Evolutionary conservation across 176 grass and related monocot genomes (phyloP).

Genomic region (Oryza nivara): DNA sequence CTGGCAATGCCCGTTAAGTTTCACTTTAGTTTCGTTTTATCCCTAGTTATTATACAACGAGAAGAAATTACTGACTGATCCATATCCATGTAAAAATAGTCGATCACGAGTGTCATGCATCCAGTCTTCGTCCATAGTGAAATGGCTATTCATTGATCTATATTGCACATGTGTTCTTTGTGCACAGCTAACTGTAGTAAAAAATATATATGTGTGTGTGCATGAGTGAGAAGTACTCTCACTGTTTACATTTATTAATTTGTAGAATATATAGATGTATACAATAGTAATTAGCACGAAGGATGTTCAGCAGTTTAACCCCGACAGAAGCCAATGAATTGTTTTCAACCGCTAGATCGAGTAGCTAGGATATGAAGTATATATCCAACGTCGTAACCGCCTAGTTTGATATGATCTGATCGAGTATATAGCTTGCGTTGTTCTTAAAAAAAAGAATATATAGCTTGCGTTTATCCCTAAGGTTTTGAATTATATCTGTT

Average conservation of each 20-base stretch:
- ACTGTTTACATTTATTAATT: no score
- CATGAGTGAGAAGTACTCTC: neutral
- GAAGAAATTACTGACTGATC: neutral
- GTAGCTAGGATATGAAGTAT: no score
- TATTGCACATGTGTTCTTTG: neutral
- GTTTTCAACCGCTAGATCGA: neutral
- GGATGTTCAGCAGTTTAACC: neutral
- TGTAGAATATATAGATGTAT: no score
- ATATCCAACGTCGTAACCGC: no score
- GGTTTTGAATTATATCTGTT: no score
- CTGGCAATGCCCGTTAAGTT: neutral
- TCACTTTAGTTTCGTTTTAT: no score
- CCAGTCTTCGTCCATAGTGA: conserved; percentile 1
- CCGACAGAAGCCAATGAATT: neutral
- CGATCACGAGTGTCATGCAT: neutral
- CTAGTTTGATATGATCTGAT: no score
- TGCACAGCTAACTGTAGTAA: neutral
- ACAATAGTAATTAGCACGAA: no score
- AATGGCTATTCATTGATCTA: neutral
- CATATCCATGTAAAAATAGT: neutral
- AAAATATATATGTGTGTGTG: neutral
- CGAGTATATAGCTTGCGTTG: no score
- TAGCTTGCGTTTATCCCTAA: no score
- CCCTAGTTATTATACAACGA: no score
- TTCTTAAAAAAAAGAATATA: no score